Evolutionary conservation across 371 early-diverging fungal species (phyloP).

Genomic region (Syncephalis plumigaleata): DNA sequence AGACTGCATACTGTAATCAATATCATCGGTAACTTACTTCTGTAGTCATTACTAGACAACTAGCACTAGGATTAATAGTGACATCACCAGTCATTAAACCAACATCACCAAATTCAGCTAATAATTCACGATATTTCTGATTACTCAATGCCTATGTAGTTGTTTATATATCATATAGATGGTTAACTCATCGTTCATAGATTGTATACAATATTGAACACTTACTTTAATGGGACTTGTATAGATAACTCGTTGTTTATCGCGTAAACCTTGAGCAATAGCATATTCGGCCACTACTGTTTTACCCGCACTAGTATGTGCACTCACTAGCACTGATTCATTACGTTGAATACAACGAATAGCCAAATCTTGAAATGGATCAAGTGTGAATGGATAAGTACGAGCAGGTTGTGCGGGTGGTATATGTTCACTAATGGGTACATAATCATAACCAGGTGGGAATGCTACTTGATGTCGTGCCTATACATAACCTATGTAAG

Average conservation of each 20-base stretch:
- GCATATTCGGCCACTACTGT: slow-evolving; percentile 99
- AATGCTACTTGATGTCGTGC: slow-evolving; percentile 92
- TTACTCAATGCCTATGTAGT: slow-evolving; percentile 90
- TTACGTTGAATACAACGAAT: slow-evolving; percentile 85
- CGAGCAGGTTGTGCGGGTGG: slow-evolving; percentile 71
- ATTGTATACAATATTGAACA: not conserved
- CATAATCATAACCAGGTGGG: slow-evolving; percentile 72
- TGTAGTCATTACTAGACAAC: slow-evolving; percentile 99
- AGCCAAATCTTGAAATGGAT: slow-evolving; percentile 95
- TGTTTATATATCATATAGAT: no score
- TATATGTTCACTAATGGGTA: slow-evolving; percentile 72
- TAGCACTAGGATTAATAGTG: slow-evolving; percentile 94
- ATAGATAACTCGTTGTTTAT: slow-evolving; percentile 97
- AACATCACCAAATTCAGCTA: slow-evolving; percentile 96
- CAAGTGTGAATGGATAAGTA: slow-evolving; percentile 86
- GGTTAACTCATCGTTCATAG: not conserved
- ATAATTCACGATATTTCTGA: slow-evolving; percentile 98
- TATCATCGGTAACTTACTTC: slow-evolving; percentile 26
- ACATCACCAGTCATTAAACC: slow-evolving; percentile 99
- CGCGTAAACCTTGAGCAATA: slow-evolving; percentile 83
- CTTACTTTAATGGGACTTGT: slow-evolving; percentile 98
- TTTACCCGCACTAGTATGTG: slow-evolving; percentile 99
- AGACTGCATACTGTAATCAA: no score
- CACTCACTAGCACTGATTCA: slow-evolving; percentile 95
- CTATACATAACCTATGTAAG: slow-evolving; percentile 8